These are phyloP conservation scores for Ceratonia siliqua DNA, from an alignment of 306 rosid genomes.

Conservation along the genomic window DNA sequence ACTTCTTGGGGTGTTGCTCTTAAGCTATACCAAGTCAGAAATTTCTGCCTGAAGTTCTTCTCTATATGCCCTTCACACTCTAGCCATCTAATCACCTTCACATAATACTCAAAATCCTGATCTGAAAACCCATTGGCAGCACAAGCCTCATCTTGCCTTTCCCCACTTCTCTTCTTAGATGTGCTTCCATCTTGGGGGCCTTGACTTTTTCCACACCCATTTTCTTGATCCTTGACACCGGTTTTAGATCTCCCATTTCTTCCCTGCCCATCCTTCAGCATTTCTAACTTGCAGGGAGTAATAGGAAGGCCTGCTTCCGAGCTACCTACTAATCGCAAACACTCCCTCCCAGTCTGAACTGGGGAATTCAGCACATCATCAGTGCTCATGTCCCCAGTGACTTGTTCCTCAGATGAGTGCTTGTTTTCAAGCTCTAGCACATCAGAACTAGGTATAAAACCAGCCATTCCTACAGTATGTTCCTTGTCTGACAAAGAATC, in stretches of 20 bases:
- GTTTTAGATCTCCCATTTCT: constrained; percentile 68
- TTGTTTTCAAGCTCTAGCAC: constrained; percentile 48
- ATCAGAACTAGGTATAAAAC: constrained; percentile 48
- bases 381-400: constrained; percentile 60
- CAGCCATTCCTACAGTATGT: constrained; percentile 35
- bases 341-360: constrained; percentile 59
- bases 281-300: constrained; percentile 81
- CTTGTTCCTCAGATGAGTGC: constrained; percentile 53
- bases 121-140: constrained; percentile 49
- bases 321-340: constrained; percentile 55
- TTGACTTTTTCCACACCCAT: constrained; percentile 58
- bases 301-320: constrained; percentile 75
- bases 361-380: constrained; percentile 62
- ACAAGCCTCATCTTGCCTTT: constrained; percentile 56
- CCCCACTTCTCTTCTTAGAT: constrained; percentile 67
- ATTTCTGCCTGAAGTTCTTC: constrained; percentile 91
- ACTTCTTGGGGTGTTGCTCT: constrained; percentile 77
- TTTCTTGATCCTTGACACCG: constrained; percentile 63
- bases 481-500: constrained; percentile 69
- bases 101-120: constrained; percentile 78
- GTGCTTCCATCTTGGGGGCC: constrained; percentile 78
- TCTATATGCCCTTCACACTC: constrained; percentile 94
- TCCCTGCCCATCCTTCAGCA: constrained; percentile 65
- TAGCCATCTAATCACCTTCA: constrained; percentile 85
- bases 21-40: constrained; percentile 94